Base-by-base conservation (phyloP, 305 asterid genomes). In the Rubia occidens region DNA sequence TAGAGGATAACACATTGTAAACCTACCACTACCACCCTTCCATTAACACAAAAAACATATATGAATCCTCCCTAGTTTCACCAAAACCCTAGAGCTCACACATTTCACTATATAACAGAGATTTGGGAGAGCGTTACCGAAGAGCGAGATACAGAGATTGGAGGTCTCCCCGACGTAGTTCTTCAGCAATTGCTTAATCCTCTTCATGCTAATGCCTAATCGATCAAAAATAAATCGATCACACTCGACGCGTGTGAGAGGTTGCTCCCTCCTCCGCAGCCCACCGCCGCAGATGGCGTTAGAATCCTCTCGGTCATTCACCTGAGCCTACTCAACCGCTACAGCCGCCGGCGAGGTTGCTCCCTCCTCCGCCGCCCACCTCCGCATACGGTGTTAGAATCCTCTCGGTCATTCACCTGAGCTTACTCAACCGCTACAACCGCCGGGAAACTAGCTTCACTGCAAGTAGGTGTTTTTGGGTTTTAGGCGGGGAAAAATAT, bases 81-180 rank as follows among this genome's bases (percentile, higher is more conserved):
- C 58, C 54, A 71, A 72, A 64, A 51, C 51, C 64, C 47, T 8
- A 44, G 65, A 39, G 1, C 7, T 26, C 60, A 17, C 32, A 24
- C 15, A 73, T 32, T 32, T 3, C 37, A 32, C 37, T 3, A 4
- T 3, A 3, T 32, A 32, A 32, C 37, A 32, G 37, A 32, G 13
- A n/a, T 5, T 51, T 24, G 0, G 39, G 15, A 61, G 51, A 26
- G 64, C 66, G 1, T 20, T 37, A 74, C 95, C 95, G 82, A 47
- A 74, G 26, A 88, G 89, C 13, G 95, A 88, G 70, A 86, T 84
- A 75, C 96, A 89, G 65, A 87, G 89, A 54, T 84, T 79, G 39
- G 56, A 68, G 73, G 82, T 81, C 75, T 86, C 84, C 13, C 11
- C 58, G n/a, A 45, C 6, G 66, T 82, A 81, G 71, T 29, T 60